Evolutionary conservation across 2,329 filamentous ascomycete genomes (phyloP).

Genomic region (Neonectria faginata): DNA sequence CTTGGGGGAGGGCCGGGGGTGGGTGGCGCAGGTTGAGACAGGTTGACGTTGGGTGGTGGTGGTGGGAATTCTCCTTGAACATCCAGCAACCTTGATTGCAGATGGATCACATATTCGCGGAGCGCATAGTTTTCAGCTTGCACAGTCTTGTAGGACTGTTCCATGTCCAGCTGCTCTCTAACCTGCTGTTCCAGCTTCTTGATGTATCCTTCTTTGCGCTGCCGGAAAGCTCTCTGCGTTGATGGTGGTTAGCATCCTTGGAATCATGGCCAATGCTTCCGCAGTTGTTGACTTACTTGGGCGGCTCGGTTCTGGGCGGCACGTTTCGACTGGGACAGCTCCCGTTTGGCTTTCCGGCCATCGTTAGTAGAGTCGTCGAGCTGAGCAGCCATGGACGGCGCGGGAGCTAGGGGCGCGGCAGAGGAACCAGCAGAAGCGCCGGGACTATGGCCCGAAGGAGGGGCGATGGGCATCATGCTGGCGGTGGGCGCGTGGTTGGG

Average conservation of each 20-base stretch:
- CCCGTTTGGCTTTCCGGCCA: conserved; percentile 84
- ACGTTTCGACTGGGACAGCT: conserved; percentile 94
- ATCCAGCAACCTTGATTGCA: conserved; percentile 89
- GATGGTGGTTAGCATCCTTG: conserved; percentile 39
- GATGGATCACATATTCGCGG: conserved; percentile 90
- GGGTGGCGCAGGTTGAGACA: conserved; percentile 55
- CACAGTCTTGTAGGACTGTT: conserved; percentile 81
- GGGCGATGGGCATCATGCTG: conserved; percentile 55
- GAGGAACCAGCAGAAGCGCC: conserved; percentile 45
- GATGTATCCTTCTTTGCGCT: conserved; percentile 98
- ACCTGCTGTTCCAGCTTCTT: conserved; percentile 97
- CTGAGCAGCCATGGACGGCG: conserved; percentile 44
- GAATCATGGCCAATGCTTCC: neutral
- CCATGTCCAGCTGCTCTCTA: conserved; percentile 80
- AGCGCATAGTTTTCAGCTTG: conserved; percentile 91
- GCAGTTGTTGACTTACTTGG: conserved; percentile 73
- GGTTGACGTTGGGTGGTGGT: conserved; percentile 82
- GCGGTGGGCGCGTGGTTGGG: conserved; percentile 45
- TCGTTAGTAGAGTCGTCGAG: conserved; percentile 55
- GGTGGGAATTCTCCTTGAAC: conserved; percentile 85
- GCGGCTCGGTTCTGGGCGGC: conserved; percentile 97
- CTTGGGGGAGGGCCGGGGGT: conserved; percentile 42
- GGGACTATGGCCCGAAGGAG: conserved; percentile 50
- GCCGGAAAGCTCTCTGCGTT: conserved; percentile 88
- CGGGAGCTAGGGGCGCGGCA: conserved; percentile 47